Conservation (phyloP, 768 basidiomycete species). For the Lentinus tigrinus region DNA sequence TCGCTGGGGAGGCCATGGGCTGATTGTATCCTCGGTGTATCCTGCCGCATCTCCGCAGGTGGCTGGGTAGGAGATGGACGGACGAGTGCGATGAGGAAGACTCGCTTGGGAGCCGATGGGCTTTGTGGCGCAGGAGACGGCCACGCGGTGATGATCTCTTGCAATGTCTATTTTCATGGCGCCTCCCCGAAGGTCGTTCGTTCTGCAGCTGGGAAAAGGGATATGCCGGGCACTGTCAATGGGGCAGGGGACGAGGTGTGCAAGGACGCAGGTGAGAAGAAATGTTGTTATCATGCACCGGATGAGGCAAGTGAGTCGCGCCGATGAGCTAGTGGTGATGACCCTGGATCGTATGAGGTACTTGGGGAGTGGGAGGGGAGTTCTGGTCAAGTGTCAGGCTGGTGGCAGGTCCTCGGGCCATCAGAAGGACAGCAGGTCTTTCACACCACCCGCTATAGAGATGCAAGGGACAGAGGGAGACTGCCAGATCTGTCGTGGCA, state of each 20-base stretch:
- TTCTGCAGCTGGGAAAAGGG: constrained; percentile 10
- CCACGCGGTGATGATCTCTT: constrained; percentile 13
- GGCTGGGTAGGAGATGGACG: neutral
- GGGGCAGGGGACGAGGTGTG: constrained; percentile 11
- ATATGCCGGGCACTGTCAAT: constrained; percentile 10
- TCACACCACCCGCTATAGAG: constrained; percentile 14
- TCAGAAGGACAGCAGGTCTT: constrained; percentile 8
- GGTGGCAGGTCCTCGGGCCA: constrained; percentile 7
- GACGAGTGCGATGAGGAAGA: constrained; percentile 1
- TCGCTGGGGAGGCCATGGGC: too few relatives aligned
- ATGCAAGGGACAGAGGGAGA: constrained; percentile 5
- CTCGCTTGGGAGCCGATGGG: constrained; percentile 8
- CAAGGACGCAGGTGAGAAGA: constrained; percentile 2
- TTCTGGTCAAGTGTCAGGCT: constrained; percentile 13
- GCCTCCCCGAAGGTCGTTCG: constrained; percentile 5
- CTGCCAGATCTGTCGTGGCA: constrained; percentile 1
- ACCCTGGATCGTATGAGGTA: constrained; percentile 21
- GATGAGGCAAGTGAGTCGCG: constrained; percentile 12
- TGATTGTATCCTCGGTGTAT: neutral
- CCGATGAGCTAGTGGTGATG: constrained; percentile 13
- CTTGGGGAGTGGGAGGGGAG: constrained; percentile 11
- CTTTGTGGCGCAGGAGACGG: constrained; percentile 19
- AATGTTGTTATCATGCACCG: constrained; percentile 3
- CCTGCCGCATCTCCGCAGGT: constrained; percentile 1
- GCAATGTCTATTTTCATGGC: constrained; percentile 10